Percentiles rank a stretch among this genome's conserved stretches.
phyloP scores from a whole-genome alignment of 2,329 filamentous ascomycete species.

The Didymella exigua region DNA sequence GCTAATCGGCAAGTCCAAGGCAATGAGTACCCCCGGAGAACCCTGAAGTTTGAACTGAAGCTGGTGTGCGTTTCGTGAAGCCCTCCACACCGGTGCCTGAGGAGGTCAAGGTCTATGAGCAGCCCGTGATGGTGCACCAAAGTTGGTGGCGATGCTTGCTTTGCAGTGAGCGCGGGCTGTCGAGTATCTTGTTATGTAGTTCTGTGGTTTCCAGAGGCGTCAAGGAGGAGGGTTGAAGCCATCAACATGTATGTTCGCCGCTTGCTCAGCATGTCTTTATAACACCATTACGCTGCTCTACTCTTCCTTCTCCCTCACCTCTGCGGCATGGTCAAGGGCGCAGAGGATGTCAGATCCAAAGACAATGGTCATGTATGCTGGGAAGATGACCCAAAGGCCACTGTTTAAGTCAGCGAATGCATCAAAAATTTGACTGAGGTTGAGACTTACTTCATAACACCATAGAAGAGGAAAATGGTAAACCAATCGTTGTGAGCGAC shows the following conservation, averaged over 20 bases:
- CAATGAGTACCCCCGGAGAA: not conserved
- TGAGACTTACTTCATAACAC: slow-evolving; percentile 67
- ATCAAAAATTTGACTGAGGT: not conserved
- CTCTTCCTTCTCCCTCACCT: slow-evolving; percentile 32
- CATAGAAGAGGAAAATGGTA: slow-evolving; percentile 64
- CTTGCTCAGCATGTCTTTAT: not conserved
- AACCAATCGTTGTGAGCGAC: slow-evolving; percentile 65
- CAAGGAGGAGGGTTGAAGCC: not conserved
- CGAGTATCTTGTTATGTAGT: not conserved
- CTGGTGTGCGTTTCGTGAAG: not conserved
- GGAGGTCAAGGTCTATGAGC: not conserved
- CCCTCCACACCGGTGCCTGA: not conserved
- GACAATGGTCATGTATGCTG: slow-evolving; percentile 65
- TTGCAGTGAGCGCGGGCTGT: not conserved
- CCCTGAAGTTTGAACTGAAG: not conserved
- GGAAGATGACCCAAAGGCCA: slow-evolving; percentile 68
- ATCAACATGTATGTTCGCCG: not conserved
- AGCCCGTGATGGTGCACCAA: not conserved
- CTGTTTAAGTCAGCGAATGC: slow-evolving; percentile 50
- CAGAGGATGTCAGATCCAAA: slow-evolving; percentile 67
- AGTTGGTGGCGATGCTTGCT: not conserved
- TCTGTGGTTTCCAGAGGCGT: not conserved
- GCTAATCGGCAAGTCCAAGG: not conserved
- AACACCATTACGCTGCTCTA: not conserved
- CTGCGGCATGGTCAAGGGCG: slow-evolving; percentile 57